phyloP scores from a whole-genome alignment of 1,284 basidiomycete genomes.

The Ganoderma sinense region DNA sequence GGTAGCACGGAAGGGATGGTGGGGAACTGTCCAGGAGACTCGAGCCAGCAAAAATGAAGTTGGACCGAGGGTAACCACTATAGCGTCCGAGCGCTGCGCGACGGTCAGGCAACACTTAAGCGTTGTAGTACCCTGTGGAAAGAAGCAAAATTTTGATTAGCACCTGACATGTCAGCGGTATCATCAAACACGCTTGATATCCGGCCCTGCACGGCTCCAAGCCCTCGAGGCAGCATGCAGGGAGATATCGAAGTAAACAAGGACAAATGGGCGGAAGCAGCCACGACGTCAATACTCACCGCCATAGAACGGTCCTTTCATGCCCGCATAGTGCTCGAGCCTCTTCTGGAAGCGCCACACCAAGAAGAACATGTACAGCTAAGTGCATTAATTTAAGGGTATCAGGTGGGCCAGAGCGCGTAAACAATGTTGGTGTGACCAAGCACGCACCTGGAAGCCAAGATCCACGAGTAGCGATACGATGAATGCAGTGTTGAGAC shows the following conservation, averaged over 20 bases:
- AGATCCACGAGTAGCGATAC: slow-evolving; percentile 71
- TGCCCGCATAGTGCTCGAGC: slow-evolving; percentile 67
- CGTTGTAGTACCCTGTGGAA: slow-evolving; percentile 41
- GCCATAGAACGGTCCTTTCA: slow-evolving; percentile 70
- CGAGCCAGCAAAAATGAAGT: slow-evolving; percentile 16
- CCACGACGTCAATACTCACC: slow-evolving; percentile 50
- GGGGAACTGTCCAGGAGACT: slow-evolving; percentile 27
- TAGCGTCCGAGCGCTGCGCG: slow-evolving; percentile 25
- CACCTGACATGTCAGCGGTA: slow-evolving; percentile 17
- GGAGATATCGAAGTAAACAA: slow-evolving; percentile 17
- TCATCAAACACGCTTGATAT: slow-evolving; percentile 16
- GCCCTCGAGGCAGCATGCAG: slow-evolving; percentile 12
- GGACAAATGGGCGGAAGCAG: slow-evolving; percentile 12
- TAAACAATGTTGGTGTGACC: slow-evolving; percentile 15
- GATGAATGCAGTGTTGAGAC: slow-evolving; percentile 74
- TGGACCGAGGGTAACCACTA: slow-evolving; percentile 17
- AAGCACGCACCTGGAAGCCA: slow-evolving; percentile 63
- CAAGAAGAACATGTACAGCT: slow-evolving; percentile 80
- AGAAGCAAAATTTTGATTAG: slow-evolving; percentile 33
- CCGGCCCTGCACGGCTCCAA: slow-evolving; percentile 17
- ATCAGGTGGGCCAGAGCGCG: slow-evolving; percentile 23
- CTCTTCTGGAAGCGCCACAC: slow-evolving; percentile 76
- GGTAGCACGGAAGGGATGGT: slow-evolving; percentile 20
- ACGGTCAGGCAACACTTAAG: slow-evolving; percentile 29
- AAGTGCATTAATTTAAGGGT: slow-evolving; percentile 23